phyloP scores from a whole-genome alignment of 208 protist genomes.

The Trypanosoma rangeli region DNA sequence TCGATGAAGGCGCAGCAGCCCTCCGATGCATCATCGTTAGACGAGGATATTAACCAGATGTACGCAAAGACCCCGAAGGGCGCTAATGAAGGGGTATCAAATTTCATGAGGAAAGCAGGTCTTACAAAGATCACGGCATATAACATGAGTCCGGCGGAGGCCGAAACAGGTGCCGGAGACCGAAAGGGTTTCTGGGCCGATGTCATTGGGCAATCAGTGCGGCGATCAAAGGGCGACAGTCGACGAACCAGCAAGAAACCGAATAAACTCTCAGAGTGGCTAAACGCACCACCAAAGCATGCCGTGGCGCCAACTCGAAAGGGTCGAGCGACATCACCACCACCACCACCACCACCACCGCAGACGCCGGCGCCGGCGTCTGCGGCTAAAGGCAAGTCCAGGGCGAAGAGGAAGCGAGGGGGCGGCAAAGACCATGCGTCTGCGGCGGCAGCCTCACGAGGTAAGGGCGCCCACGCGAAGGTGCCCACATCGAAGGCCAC shows the following conservation, averaged over 20 bases:
- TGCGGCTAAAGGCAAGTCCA: constrained; percentile 27
- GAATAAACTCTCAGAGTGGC: constrained; percentile 73
- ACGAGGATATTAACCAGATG: constrained; percentile 21
- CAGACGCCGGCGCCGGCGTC: constrained; percentile 11
- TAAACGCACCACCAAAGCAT: constrained; percentile 52
- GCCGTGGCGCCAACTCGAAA: constrained; percentile 22
- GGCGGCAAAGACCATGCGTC: constrained; percentile 10
- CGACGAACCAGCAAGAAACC: constrained; percentile 2
- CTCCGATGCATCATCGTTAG: not conserved
- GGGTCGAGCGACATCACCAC: constrained; percentile 27
- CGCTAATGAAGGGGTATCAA: constrained; percentile 25
- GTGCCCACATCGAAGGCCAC: constrained; percentile 5
- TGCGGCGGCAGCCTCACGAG: constrained; percentile 3
- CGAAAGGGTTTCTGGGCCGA: constrained; percentile 12
- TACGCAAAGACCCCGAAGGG: constrained; percentile 9
- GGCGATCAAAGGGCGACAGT: not conserved
- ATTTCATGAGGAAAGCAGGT: constrained; percentile 51
- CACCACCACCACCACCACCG: no score
- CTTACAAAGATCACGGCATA: constrained; percentile 48
- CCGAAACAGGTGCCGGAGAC: not conserved
- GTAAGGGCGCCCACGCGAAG: constrained; percentile 1
- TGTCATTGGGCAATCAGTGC: not conserved
- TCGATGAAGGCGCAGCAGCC: constrained; percentile 9
- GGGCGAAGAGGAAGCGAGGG: constrained; percentile 21
- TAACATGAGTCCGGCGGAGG: constrained; percentile 29